phyloP scores from a whole-genome alignment of 768 basidiomycete species.

The Rhodotorula sphaerocarpa region DNA sequence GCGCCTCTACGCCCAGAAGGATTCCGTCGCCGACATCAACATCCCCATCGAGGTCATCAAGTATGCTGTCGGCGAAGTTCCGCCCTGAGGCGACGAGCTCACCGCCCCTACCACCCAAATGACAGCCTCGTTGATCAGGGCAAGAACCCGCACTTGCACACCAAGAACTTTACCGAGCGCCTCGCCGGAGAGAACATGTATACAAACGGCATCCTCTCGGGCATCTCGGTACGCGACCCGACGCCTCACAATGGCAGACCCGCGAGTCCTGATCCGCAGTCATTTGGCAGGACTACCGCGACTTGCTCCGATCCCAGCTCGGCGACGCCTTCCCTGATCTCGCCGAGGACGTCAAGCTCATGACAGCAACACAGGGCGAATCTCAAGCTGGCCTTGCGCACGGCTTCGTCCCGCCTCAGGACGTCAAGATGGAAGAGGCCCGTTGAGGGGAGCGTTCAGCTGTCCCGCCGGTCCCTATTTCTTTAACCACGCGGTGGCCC shows the following conservation, averaged over 20 bases:
- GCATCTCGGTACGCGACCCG: constrained; percentile 36
- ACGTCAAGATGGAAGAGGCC: constrained; percentile 18
- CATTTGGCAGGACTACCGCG: constrained; percentile 29
- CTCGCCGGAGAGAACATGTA: constrained; percentile 40
- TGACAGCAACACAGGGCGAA: background rate
- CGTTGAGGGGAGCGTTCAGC: constrained; percentile 4
- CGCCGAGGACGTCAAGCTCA: background rate
- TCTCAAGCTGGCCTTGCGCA: background rate
- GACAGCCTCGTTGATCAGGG: constrained; percentile 37
- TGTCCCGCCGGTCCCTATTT: no score
- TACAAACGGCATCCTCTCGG: constrained; percentile 39
- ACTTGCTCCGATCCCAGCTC: constrained; percentile 20
- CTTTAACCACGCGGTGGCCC: no score
- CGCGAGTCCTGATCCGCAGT: background rate
- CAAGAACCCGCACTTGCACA: constrained; percentile 39
- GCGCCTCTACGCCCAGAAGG: constrained; percentile 9
- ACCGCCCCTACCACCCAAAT: background rate
- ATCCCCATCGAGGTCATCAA: constrained; percentile 34
- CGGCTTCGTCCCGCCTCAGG: background rate
- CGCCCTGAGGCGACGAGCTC: background rate
- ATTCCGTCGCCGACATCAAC: constrained; percentile 9
- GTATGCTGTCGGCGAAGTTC: background rate
- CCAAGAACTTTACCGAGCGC: constrained; percentile 36
- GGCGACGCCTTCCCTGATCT: constrained; percentile 34
- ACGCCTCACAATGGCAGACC: no score